phyloP scores from a whole-genome alignment of 176 grass and related monocot species.

The Cocos nucifera region DNA sequence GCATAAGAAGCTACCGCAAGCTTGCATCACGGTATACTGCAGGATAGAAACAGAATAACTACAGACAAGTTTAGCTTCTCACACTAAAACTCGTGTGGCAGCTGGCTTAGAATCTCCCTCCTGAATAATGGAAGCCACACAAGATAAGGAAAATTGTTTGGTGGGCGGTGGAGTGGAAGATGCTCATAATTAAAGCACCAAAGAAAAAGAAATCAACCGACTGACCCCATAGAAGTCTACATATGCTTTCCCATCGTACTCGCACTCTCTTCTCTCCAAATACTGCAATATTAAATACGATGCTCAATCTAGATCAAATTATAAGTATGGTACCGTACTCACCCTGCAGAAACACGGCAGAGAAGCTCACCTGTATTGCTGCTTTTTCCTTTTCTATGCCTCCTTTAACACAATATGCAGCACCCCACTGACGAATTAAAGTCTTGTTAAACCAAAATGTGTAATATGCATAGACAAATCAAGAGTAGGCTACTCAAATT shows the following conservation, averaged over 20 bases:
- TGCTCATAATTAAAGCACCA: not conserved
- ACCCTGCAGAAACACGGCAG: not conserved
- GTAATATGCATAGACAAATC: not conserved
- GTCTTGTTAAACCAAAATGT: not conserved
- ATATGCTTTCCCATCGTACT: constrained; percentile 70
- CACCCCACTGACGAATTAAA: constrained; percentile 65
- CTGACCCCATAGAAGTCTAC: constrained; percentile 79
- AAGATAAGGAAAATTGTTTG: constrained; percentile 7
- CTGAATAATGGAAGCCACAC: constrained; percentile 22
- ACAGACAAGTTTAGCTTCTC: constrained; percentile 19
- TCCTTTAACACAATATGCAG: constrained; percentile 80
- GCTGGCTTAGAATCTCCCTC: constrained; percentile 58
- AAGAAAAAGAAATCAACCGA: not conserved
- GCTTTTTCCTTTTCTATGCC: constrained; percentile 49
- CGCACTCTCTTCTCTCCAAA: constrained; percentile 84
- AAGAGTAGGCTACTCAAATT: not conserved
- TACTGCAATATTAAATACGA: constrained; percentile 41
- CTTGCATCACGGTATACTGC: too few relatives aligned
- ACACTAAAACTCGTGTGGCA: constrained; percentile 59
- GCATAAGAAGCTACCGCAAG: not conserved
- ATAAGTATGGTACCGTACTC: constrained; percentile 3
- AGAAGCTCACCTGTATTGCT: constrained; percentile 61
- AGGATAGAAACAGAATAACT: too few relatives aligned
- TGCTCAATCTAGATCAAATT: constrained; percentile 5
- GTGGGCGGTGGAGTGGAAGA: not conserved